phyloP scores from a whole-genome alignment of 148 eudicot genomes.

The Cornus kousa region DNA sequence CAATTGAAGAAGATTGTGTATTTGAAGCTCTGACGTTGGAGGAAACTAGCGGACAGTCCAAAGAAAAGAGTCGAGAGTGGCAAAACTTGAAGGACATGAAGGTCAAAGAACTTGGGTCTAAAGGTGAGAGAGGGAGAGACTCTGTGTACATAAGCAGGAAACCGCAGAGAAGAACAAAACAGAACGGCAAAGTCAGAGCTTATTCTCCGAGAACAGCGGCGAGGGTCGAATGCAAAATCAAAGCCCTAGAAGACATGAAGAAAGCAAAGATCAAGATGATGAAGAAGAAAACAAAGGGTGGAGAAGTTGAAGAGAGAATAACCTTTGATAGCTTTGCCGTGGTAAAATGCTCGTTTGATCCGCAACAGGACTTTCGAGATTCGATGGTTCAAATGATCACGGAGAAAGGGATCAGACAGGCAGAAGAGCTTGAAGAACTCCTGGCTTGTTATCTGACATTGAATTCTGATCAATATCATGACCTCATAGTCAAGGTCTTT shows the following conservation, averaged over 20 bases:
- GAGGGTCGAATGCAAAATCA: slow-evolving; percentile 58
- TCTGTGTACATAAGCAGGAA: slow-evolving; percentile 39
- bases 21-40: slow-evolving; percentile 13
- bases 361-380: slow-evolving; percentile 58
- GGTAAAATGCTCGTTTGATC: slow-evolving; percentile 60
- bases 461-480: slow-evolving; percentile 74
- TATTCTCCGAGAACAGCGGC: slow-evolving; percentile 50
- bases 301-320: slow-evolving; percentile 17
- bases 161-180: slow-evolving; percentile 15
- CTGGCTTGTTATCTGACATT: slow-evolving; percentile 75
- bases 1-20: slow-evolving; percentile 12
- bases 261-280: slow-evolving; percentile 39
- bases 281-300: slow-evolving; percentile 28
- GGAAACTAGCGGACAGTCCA: slow-evolving; percentile 5
- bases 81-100: slow-evolving; percentile 35
- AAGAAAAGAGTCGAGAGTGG: slow-evolving; percentile 23
- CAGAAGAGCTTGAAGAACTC: slow-evolving; percentile 74
- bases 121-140: slow-evolving; percentile 45
- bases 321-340: slow-evolving; percentile 65
- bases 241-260: slow-evolving; percentile 61
- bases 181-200: slow-evolving; percentile 34
- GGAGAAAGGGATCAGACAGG: slow-evolving; percentile 43
- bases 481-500: slow-evolving; percentile 69
- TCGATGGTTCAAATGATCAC: slow-evolving; percentile 91
- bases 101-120: slow-evolving; percentile 31